phyloP scores from a whole-genome alignment of 2,329 filamentous ascomycete species.

The Paraphoma sp. region DNA sequence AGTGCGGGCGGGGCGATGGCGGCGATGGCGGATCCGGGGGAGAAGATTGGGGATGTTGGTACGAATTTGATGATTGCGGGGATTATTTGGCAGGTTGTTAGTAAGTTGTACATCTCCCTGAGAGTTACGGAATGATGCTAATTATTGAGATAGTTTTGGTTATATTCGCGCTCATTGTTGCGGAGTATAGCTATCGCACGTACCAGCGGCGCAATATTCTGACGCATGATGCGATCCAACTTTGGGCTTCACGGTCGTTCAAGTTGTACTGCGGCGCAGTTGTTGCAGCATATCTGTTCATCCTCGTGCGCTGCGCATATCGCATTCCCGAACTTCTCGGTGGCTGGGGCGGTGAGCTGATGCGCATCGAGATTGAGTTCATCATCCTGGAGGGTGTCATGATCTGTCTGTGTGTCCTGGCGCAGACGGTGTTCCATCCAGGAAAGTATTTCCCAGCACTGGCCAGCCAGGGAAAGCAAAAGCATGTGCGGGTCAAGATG shows the following conservation, averaged over 20 bases:
- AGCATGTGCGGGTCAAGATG: constrained; percentile 1
- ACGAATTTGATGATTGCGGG: constrained; percentile 64
- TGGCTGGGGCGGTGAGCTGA: constrained; percentile 52
- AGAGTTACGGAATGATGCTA: background rate
- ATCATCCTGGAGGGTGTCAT: constrained; percentile 59
- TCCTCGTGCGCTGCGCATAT: constrained; percentile 55
- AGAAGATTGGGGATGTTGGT: constrained; percentile 50
- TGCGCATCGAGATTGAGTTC: constrained; percentile 55
- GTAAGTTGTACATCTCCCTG: constrained; percentile 43
- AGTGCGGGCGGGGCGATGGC: constrained; percentile 63
- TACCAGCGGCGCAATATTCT: constrained; percentile 23
- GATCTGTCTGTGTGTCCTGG: constrained; percentile 53
- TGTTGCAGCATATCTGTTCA: constrained; percentile 48
- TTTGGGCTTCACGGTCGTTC: constrained; percentile 22
- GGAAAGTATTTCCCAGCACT: constrained; percentile 35
- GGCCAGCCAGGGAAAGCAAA: constrained; percentile 13
- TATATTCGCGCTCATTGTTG: constrained; percentile 53
- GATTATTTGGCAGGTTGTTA: constrained; percentile 62
- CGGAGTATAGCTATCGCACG: constrained; percentile 40
- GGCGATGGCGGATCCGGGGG: constrained; percentile 52
- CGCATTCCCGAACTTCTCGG: constrained; percentile 55
- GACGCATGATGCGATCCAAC: constrained; percentile 8
- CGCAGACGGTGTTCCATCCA: constrained; percentile 56
- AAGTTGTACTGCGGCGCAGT: constrained; percentile 36
- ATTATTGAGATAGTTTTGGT: constrained; percentile 39